A percentile compares a stretch with the other conserved stretches of the same genome.
Conservation (phyloP, 176 grass and related monocot species). For the Cymbopogon citratus region DNA sequence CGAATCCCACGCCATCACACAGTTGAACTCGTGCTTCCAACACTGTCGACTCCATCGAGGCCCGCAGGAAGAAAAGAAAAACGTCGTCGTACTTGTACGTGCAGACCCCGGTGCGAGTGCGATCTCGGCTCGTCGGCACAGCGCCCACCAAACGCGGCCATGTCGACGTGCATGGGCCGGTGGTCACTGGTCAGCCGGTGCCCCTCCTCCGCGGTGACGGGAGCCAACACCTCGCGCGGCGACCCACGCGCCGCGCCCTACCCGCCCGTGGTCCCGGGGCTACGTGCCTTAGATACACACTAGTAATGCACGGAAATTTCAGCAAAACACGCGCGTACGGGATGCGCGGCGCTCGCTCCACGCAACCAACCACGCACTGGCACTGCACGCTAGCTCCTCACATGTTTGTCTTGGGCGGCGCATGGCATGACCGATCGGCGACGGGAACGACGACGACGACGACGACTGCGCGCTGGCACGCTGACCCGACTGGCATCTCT, state of each 20-base stretch:
- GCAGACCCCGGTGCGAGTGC: not conserved
- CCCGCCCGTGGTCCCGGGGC: constrained; percentile 33
- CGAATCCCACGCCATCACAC: not conserved
- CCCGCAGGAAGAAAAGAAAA: not conserved
- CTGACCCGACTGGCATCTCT: not conserved
- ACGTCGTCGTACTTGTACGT: not conserved
- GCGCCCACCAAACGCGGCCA: not conserved
- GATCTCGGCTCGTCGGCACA: not conserved
- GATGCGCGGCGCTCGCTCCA: not conserved
- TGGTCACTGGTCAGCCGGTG: constrained; percentile 6
- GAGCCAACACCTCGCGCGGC: not conserved
- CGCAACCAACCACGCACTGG: no score
- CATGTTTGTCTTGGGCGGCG: not conserved
- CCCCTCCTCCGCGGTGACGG: not conserved
- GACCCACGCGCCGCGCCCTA: constrained; percentile 17
- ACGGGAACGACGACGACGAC: not conserved
- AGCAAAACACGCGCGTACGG: not conserved
- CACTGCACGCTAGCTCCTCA: not conserved
- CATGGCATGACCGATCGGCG: not conserved
- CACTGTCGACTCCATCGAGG: not conserved
- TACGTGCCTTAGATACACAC: not conserved
- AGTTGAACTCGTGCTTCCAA: not conserved
- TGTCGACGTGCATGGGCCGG: constrained; percentile 11
- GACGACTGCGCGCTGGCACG: not conserved
- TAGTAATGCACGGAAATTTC: not conserved